Evolutionary conservation across 139 green algal genomes (phyloP).

Genomic region (Edaphochlamys debaryana): DNA sequence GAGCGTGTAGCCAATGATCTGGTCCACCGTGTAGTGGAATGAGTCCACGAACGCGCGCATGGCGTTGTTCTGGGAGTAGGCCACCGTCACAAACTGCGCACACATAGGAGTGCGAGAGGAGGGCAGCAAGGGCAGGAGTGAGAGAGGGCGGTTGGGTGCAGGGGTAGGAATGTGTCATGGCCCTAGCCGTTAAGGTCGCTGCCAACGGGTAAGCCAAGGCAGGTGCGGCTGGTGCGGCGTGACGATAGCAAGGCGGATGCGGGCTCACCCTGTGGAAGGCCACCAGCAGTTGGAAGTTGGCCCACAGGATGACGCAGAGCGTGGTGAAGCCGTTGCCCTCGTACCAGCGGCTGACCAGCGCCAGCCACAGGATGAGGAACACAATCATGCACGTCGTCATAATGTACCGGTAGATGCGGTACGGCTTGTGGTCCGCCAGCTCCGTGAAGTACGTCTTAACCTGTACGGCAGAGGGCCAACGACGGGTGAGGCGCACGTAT

Average conservation of each 20-base stretch:
- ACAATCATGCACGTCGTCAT: conserved; percentile 13
- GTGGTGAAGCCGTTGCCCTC: conserved; percentile 44
- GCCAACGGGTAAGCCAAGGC: too few relatives aligned
- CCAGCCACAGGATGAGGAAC: conserved; percentile 45
- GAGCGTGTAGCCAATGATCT: conserved; percentile 56
- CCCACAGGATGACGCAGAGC: conserved; percentile 53
- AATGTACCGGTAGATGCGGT: conserved; percentile 56
- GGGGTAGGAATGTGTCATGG: background rate
- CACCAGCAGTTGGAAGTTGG: conserved; percentile 59
- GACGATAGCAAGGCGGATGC: too few relatives aligned
- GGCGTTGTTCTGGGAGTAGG: conserved; percentile 51
- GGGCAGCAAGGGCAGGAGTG: background rate
- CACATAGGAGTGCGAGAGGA: background rate
- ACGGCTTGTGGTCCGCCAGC: conserved; percentile 56
- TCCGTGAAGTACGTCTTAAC: conserved; percentile 42
- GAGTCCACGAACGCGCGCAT: conserved; percentile 54
- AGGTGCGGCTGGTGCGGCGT: too few relatives aligned
- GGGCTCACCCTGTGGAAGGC: conserved; percentile 44
- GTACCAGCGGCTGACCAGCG: conserved; percentile 24
- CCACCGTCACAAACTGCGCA: conserved; percentile 36
- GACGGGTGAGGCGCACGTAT: too few relatives aligned
- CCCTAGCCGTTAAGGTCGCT: too few relatives aligned
- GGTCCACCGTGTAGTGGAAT: conserved; percentile 49
- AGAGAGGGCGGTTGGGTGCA: background rate
- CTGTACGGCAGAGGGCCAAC: background rate